Base-by-base conservation (phyloP, 1,139 yeast genomes). In the Zhuliangozyma blackwelliae region DNA sequence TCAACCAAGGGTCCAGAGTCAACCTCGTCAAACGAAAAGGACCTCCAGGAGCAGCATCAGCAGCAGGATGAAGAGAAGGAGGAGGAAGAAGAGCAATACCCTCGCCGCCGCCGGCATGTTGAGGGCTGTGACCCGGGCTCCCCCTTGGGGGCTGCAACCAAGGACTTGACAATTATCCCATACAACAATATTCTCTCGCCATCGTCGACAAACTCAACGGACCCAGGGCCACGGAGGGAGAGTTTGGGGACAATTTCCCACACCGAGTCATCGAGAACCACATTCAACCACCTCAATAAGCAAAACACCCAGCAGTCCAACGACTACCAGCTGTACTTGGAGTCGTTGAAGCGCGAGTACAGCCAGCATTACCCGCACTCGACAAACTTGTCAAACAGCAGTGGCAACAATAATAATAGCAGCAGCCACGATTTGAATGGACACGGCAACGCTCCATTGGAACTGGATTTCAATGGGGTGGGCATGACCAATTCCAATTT, bases 161-260 rank as follows among this genome's bases (percentile, higher is more conserved):
- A 41, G 10, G 47, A 46, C 19, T 40, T 54, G 16, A 51, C 58
- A 6, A 51, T 59, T 3, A 40, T 56, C 6, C 60, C 62, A 2
- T 55, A 54, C 37, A 37, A 48, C 30, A 52, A 55, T 31, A 34
- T 40, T 5, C 36, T 54, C 13, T 43, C 54, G 7, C 53, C 56
- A n/a, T 37, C 41, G 2, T 32, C 35, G 25, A 36, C 31, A 9
- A 28, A 19, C n/a, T 37, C 44, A 4, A 36, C 39, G 7, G 33
- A 27, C 25, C 27, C 42, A 35, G 38, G 31, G 10, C 23, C 23
- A 7, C 23, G 23, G 23, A 7, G 23, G 10, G 9, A 7, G 23
- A 22, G 23, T 9, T 7, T 22, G 23, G 23, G 9, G 36, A 40
- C 26, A 36, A 42, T 22, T 38, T 50, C 28, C 45, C 56, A 13